Evolutionary conservation across 1,284 basidiomycete genomes (phyloP).

Genomic region (Heterobasidion occidentale): DNA sequence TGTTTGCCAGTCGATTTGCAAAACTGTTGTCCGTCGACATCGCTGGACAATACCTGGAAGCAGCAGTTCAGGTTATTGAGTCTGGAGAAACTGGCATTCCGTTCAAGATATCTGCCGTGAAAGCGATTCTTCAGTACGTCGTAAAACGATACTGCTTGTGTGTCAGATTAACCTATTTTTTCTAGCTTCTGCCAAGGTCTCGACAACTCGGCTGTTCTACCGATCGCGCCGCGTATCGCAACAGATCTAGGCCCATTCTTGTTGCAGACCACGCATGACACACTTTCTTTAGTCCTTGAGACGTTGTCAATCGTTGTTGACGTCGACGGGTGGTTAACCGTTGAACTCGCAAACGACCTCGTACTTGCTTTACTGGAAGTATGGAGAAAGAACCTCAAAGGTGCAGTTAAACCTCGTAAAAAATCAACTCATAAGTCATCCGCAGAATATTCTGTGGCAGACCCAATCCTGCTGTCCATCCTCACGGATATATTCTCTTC

Average conservation of each 20-base stretch:
- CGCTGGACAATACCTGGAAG: slow-evolving; percentile 79
- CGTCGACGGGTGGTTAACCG: slow-evolving; percentile 66
- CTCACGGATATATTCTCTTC: slow-evolving; percentile 77
- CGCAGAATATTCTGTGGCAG: slow-evolving; percentile 29
- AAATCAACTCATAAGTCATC: neutral
- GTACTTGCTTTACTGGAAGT: slow-evolving; percentile 64
- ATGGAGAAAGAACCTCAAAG: slow-evolving; percentile 81
- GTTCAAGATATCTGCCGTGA: slow-evolving; percentile 91
- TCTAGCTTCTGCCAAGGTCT: slow-evolving; percentile 61
- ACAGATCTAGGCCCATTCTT: slow-evolving; percentile 82
- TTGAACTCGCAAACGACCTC: slow-evolving; percentile 56
- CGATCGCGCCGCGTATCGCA: slow-evolving; percentile 72
- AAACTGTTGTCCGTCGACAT: slow-evolving; percentile 65
- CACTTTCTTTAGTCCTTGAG: slow-evolving; percentile 86
- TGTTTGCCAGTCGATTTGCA: slow-evolving; percentile 89
- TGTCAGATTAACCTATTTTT: neutral
- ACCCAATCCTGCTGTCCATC: slow-evolving; percentile 85
- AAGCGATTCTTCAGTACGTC: slow-evolving; percentile 81
- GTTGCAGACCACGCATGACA: slow-evolving; percentile 75
- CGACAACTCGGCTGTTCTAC: slow-evolving; percentile 48
- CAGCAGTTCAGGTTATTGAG: slow-evolving; percentile 83
- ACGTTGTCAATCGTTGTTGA: slow-evolving; percentile 74
- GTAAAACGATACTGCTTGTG: slow-evolving; percentile 1
- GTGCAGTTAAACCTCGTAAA: slow-evolving; percentile 26
- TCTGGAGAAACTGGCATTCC: slow-evolving; percentile 62